Percentiles rank a stretch among this genome's conserved stretches.
Evolutionary conservation across 768 basidiomycete species (phyloP).

Genomic region (Chalciporus chontae): DNA sequence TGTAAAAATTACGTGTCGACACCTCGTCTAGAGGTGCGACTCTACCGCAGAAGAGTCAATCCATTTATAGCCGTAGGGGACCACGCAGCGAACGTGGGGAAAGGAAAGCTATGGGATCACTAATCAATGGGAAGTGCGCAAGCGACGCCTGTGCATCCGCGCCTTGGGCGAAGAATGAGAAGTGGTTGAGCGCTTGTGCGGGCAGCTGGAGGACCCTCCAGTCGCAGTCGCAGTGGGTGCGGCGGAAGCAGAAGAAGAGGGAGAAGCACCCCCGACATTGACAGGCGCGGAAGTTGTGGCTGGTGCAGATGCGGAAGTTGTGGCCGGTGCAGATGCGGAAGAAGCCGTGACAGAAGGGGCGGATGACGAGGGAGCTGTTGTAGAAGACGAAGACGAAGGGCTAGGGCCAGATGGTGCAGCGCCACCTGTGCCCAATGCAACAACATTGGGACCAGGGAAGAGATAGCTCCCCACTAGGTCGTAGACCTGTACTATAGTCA

Average conservation of each 20-base stretch:
- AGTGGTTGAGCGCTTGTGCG: conserved; percentile 11
- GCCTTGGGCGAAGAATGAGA: not conserved
- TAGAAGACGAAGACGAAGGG: conserved; percentile 5
- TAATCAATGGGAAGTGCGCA: conserved; percentile 10
- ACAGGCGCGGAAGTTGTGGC: conserved; percentile 1
- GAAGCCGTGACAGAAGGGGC: not conserved
- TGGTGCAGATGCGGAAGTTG: not conserved
- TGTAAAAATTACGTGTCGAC: not conserved
- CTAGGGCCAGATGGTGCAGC: conserved; percentile 7
- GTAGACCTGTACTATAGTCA: conserved; percentile 19
- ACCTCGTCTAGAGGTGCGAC: not conserved
- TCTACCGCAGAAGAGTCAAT: not conserved
- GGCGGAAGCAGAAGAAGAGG: not conserved
- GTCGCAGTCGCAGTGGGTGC: not conserved
- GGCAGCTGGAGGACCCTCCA: conserved; percentile 11
- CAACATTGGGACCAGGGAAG: conserved; percentile 53
- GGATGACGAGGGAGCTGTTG: not conserved
- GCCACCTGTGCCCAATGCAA: conserved; percentile 32
- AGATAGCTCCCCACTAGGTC: conserved; percentile 32
- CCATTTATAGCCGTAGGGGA: not conserved
- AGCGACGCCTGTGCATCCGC: conserved; percentile 18
- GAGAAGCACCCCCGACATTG: not conserved
- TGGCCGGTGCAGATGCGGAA: not conserved
- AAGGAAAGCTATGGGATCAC: not conserved
- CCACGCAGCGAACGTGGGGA: too few species aligned